Evolutionary conservation across 2,329 filamentous ascomycete genomes (phyloP).

Genomic region (Aphanocladium album): DNA sequence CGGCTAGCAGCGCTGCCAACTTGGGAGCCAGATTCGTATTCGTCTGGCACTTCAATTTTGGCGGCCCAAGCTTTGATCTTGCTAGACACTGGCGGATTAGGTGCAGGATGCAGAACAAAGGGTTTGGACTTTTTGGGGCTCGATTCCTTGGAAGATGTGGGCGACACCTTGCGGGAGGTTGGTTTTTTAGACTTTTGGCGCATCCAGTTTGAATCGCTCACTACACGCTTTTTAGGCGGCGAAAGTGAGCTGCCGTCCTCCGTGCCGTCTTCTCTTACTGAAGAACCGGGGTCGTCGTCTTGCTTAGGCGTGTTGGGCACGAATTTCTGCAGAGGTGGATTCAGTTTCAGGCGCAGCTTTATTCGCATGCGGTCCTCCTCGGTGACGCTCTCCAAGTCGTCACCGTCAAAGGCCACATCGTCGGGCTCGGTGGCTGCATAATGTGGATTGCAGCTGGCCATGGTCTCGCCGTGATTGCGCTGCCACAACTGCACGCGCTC

Average conservation of each 20-base stretch:
- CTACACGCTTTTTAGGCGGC: conserved; percentile 82
- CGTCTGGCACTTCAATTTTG: conserved; percentile 46
- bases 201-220: conserved; percentile 90
- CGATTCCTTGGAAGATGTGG: conserved; percentile 18
- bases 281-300: conserved; percentile 13
- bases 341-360: conserved; percentile 44
- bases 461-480: conserved; percentile 64
- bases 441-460: conserved; percentile 46
- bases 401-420: conserved; percentile 55
- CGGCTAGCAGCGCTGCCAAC: conserved; percentile 24
- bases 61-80: conserved; percentile 61
- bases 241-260: conserved; percentile 41
- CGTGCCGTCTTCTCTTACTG: conserved; percentile 20
- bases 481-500: conserved; percentile 85
- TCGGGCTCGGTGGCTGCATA: conserved; percentile 53
- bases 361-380: conserved; percentile 57
- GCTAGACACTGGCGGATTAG: conserved; percentile 51
- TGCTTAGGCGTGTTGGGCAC: conserved; percentile 20
- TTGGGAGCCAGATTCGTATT: conserved; percentile 24
- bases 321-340: conserved; percentile 25
- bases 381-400: conserved; percentile 53
- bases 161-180: conserved; percentile 37
- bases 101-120: conserved; percentile 48
- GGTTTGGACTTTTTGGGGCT: conserved; percentile 47
- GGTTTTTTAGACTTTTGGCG: conserved; percentile 52